Evolutionary conservation across 176 grass and related monocot genomes (phyloP).

Genomic region (Triticum turgidum): DNA sequence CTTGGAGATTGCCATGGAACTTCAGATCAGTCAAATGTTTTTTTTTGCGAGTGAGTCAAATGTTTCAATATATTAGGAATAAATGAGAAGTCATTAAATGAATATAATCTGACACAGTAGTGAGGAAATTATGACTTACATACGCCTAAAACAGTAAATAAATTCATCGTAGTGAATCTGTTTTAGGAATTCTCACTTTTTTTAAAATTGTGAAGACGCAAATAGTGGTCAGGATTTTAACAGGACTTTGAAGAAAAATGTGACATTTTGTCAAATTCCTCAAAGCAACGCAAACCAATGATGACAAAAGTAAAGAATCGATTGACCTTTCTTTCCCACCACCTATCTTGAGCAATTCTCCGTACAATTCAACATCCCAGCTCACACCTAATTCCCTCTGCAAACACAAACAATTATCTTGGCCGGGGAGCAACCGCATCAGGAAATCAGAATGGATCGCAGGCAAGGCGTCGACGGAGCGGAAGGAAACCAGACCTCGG

Average conservation of each 20-base stretch:
- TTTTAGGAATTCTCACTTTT: neutral
- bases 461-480: neutral
- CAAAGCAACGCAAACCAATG: neutral
- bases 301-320: neutral
- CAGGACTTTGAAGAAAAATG: neutral
- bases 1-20: neutral
- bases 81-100: neutral
- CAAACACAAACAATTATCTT: conserved; percentile 17
- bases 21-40: neutral
- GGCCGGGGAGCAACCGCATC: neutral
- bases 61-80: neutral
- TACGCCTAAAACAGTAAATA: neutral
- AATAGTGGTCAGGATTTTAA: neutral
- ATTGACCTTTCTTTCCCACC: conserved; percentile 93
- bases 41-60: neutral
- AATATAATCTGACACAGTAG: neutral
- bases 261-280: neutral
- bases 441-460: neutral
- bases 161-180: neutral
- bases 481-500: conserved; percentile 49
- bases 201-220: neutral
- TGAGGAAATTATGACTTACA: neutral
- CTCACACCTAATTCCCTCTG: conserved; percentile 86
- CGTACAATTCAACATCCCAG: conserved; percentile 87
- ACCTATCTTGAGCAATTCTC: conserved; percentile 93